Base-by-base conservation (phyloP, 129 eudicot species). In the Smallanthus sonchifolius region DNA sequence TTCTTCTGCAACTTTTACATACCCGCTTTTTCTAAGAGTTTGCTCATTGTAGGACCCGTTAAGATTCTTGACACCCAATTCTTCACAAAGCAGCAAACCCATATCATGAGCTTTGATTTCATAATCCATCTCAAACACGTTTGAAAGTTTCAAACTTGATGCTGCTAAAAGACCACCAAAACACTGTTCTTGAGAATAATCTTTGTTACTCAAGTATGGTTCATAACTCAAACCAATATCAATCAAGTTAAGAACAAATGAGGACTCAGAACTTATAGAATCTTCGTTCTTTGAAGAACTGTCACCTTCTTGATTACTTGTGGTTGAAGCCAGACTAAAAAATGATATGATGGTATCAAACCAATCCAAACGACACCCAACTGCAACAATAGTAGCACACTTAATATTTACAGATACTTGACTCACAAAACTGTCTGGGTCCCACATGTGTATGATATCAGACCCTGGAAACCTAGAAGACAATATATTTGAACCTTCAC, bases 331-430 rank as follows among this genome's bases (percentile, higher is more conserved):
- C 16, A 52, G 56, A 77, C 68, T 81, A 79, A 95, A 88, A 75
- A 95, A 91, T 32, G 95, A 85, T 43, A 40, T 48, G 19, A 95
- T 49, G 15, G 91, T 17, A 74, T 79, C 86, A 16, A 87, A 79
- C 99, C 99, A 95, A 91, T 95, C 97, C 83, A 91, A 74, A 64
- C 99, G 95, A 74, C 95, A 96, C 59, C 95, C 97, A 7, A 85
- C 39, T 47, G 96, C 99, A 65, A 87, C 86, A 36, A 95, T 45
- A 43, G 99, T 95, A 48, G 89, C 90, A 59, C 95, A 82, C 75
- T 88, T 85, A 59, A 91, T 78, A 66, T 79, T 83, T 65, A 95
- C 59, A 59, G 96, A 87, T 44, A 80, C 67, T 64, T 57, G 86
- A 78, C 87, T 82, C 72, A 62, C 71, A 45, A 37, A 28, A 64